phyloP scores from a whole-genome alignment of 805 yeast genomes.

The Yamadazyma akitaensis region DNA sequence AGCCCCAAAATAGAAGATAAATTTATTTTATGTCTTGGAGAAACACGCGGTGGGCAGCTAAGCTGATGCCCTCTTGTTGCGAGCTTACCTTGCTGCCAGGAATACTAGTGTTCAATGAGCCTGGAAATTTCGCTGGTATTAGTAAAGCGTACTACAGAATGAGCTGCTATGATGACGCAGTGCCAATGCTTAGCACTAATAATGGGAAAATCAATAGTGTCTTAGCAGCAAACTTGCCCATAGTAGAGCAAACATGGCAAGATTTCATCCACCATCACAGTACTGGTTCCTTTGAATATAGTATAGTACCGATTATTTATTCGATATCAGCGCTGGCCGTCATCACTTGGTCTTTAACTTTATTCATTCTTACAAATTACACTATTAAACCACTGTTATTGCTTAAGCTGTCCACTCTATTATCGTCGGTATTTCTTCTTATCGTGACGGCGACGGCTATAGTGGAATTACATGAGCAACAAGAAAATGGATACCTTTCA shows the following conservation, averaged over 20 bases:
- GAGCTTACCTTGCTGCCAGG: slow-evolving; percentile 31
- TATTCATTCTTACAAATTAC: slow-evolving; percentile 62
- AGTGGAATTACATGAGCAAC: slow-evolving; percentile 45
- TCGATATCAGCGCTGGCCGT: slow-evolving; percentile 64
- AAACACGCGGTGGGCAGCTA: slow-evolving; percentile 18
- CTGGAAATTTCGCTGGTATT: slow-evolving; percentile 21
- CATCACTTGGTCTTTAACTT: slow-evolving; percentile 58
- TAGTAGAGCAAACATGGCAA: slow-evolving; percentile 48
- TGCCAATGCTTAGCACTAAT: slow-evolving; percentile 40
- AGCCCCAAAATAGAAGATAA: background rate
- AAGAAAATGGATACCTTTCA: slow-evolving; percentile 37
- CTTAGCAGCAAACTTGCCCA: slow-evolving; percentile 37
- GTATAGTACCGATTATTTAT: slow-evolving; percentile 60
- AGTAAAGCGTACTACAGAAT: slow-evolving; percentile 25
- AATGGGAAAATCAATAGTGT: slow-evolving; percentile 28
- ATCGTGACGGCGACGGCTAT: slow-evolving; percentile 49
- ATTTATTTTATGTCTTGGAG: slow-evolving; percentile 33
- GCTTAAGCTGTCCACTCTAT: slow-evolving; percentile 45
- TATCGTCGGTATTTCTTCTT: slow-evolving; percentile 55
- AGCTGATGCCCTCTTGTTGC: slow-evolving; percentile 26
- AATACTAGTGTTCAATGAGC: slow-evolving; percentile 27
- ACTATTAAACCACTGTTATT: slow-evolving; percentile 58
- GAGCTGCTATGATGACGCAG: slow-evolving; percentile 26
- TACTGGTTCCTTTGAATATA: slow-evolving; percentile 47
- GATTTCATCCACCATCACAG: slow-evolving; percentile 29